Evolutionary conservation across 352 stramenopile species (phyloP).

Genomic region (Phytophthora hybrid): DNA sequence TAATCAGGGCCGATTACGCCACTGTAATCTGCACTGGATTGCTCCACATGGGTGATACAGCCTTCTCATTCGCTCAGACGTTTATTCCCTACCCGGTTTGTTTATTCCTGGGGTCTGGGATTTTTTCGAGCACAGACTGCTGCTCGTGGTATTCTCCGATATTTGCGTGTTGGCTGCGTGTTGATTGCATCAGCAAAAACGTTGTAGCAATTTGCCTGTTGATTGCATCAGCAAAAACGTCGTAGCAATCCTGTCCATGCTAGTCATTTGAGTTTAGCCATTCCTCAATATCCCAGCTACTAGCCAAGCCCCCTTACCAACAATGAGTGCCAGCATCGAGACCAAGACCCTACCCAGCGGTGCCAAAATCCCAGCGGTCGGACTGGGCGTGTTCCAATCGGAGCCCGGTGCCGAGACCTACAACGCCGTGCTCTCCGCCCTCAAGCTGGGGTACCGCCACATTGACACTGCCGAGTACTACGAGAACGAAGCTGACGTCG

Average conservation of each 20-base stretch:
- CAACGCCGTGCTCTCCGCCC: conserved; percentile 55
- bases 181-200: background rate
- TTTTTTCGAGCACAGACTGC: too few species aligned
- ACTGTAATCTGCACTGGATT: too few species aligned
- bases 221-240: too few species aligned
- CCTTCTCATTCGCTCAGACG: too few species aligned
- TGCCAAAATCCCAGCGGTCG: conserved; percentile 54
- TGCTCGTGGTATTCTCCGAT: too few species aligned
- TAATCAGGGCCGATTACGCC: too few species aligned
- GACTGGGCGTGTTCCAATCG: conserved; percentile 64
- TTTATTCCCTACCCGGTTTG: too few species aligned
- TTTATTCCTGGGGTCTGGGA: too few species aligned
- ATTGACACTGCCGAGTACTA: conserved; percentile 92
- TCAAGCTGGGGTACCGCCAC: conserved; percentile 88
- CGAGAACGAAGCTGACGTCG: conserved; percentile 89
- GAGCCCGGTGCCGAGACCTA: conserved; percentile 60
- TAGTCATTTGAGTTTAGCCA: conserved; percentile 3
- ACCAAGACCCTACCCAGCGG: conserved; percentile 58
- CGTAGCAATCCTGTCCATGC: background rate
- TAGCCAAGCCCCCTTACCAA: conserved; percentile 4
- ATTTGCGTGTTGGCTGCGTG: background rate
- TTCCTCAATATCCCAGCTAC: conserved; percentile 19
- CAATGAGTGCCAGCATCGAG: conserved; percentile 14
- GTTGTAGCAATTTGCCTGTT: background rate
- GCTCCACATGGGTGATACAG: too few species aligned